phyloP scores from a whole-genome alignment of 352 stramenopile genomes.

The Globisporangium nodosum region DNA sequence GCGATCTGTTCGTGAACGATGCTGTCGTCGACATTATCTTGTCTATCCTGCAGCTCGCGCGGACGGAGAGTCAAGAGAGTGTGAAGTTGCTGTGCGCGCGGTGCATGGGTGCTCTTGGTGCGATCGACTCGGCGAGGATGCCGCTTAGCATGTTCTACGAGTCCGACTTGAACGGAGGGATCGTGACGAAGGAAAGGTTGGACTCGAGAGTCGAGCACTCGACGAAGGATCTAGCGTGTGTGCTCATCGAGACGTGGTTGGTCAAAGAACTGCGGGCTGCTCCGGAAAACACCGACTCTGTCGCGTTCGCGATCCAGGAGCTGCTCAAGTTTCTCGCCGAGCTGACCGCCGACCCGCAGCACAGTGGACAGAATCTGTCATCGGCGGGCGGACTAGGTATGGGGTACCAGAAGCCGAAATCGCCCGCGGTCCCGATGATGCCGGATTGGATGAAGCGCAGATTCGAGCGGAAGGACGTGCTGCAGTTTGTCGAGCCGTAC shows the following conservation, averaged over 20 bases:
- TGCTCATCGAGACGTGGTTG: constrained; percentile 77
- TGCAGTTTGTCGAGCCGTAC: constrained; percentile 87
- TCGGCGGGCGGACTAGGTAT: background rate
- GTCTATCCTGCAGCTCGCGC: constrained; percentile 62
- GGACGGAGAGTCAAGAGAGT: constrained; percentile 49
- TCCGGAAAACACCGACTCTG: constrained; percentile 73
- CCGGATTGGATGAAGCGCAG: constrained; percentile 81
- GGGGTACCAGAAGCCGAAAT: constrained; percentile 12
- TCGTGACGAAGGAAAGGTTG: constrained; percentile 33
- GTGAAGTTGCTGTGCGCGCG: constrained; percentile 72
- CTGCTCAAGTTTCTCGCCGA: constrained; percentile 78
- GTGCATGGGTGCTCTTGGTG: constrained; percentile 69
- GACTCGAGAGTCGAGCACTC: constrained; percentile 51
- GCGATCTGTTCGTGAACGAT: constrained; percentile 56
- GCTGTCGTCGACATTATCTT: constrained; percentile 52
- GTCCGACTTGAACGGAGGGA: constrained; percentile 10
- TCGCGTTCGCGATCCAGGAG: constrained; percentile 85
- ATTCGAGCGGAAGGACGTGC: constrained; percentile 78
- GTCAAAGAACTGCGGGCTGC: constrained; percentile 82
- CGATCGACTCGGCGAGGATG: constrained; percentile 75
- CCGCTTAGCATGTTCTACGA: constrained; percentile 62
- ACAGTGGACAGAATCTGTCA: constrained; percentile 46
- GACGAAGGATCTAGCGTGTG: constrained; percentile 76
- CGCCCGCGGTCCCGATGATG: constrained; percentile 27
- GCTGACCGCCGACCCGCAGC: constrained; percentile 64